Evolutionary conservation across 1,284 basidiomycete genomes (phyloP).

Genomic region (Amylostereum areolatum): DNA sequence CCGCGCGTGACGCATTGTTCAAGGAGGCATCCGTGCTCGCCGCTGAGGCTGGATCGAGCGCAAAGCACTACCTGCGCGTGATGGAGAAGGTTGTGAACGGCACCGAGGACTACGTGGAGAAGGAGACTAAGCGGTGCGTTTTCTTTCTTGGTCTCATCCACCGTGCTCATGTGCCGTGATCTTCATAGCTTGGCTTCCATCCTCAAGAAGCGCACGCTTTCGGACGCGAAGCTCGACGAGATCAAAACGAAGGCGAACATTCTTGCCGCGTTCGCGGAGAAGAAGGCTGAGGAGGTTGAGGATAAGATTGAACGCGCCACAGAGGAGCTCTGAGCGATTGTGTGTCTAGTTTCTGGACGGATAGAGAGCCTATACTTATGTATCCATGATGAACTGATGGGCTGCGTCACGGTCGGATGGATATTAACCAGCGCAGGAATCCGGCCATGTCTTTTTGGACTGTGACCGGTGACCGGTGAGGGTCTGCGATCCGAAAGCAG

Average conservation of each 20-base stretch:
- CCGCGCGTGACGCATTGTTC: slow-evolving; percentile 52
- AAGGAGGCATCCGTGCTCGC: slow-evolving; percentile 56
- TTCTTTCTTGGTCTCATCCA: not conserved
- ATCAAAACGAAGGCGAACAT: slow-evolving; percentile 91
- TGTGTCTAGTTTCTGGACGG: no score
- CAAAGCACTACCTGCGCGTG: slow-evolving; percentile 84
- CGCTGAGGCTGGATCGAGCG: slow-evolving; percentile 39
- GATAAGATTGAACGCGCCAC: slow-evolving; percentile 30
- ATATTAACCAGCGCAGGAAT: no score
- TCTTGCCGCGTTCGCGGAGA: slow-evolving; percentile 63
- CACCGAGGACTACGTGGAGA: slow-evolving; percentile 75
- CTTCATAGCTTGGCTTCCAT: slow-evolving; percentile 55
- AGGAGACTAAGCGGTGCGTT: slow-evolving; percentile 79
- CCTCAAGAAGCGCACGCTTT: slow-evolving; percentile 69
- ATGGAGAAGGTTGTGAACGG: slow-evolving; percentile 85
- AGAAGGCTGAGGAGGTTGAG: slow-evolving; percentile 39
- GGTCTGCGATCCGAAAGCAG: no score
- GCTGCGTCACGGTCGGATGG: no score
- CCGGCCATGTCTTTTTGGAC: no score
- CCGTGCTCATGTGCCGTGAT: slow-evolving; percentile 1
- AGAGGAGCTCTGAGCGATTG: slow-evolving; percentile 15
- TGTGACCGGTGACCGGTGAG: no score
- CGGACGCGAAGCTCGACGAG: slow-evolving; percentile 84
- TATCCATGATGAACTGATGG: no score
- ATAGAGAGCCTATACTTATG: no score